These are phyloP conservation scores for Podila horticola DNA, from an alignment of 192 early-diverging fungal species.

Conservation along the genomic window DNA sequence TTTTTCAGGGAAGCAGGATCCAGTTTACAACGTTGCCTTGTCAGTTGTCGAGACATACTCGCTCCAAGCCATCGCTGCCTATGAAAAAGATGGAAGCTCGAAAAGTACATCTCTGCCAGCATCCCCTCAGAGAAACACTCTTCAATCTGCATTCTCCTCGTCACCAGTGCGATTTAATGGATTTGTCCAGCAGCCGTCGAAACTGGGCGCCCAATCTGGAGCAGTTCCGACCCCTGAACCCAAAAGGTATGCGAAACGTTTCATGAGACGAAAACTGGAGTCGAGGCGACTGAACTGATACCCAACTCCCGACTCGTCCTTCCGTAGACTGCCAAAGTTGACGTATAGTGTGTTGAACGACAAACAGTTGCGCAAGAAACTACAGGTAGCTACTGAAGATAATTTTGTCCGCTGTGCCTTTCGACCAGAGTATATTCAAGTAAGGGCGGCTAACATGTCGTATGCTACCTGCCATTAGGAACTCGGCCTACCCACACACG, in stretches of 20 bases:
- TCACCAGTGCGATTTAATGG: background rate
- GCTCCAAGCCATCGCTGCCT: conserved; percentile 6
- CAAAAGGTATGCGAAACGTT: conserved; percentile 11
- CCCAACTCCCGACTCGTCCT: background rate
- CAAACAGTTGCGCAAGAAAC: conserved; percentile 49
- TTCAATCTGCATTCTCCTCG: background rate
- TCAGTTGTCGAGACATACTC: conserved; percentile 4
- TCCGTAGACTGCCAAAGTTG: conserved; percentile 52
- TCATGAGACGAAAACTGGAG: background rate
- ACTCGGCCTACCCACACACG: conserved; percentile 51
- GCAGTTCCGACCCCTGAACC: conserved; percentile 8
- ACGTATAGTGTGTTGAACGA: conserved; percentile 54
- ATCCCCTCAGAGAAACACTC: background rate
- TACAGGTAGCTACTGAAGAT: conserved; percentile 31
- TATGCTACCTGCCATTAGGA: conserved; percentile 21
- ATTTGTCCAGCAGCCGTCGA: background rate
- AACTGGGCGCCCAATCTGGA: background rate
- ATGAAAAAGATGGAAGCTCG: conserved; percentile 20
- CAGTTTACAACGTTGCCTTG: conserved; percentile 19
- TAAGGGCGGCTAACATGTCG: no score
- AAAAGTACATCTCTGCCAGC: background rate
- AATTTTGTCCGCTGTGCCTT: no score
- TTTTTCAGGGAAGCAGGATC: conserved; percentile 14
- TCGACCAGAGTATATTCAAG: no score
- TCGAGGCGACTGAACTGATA: background rate